Base-by-base conservation (phyloP, 177 flowering plant genomes). In the Telopea speciosissima region DNA sequence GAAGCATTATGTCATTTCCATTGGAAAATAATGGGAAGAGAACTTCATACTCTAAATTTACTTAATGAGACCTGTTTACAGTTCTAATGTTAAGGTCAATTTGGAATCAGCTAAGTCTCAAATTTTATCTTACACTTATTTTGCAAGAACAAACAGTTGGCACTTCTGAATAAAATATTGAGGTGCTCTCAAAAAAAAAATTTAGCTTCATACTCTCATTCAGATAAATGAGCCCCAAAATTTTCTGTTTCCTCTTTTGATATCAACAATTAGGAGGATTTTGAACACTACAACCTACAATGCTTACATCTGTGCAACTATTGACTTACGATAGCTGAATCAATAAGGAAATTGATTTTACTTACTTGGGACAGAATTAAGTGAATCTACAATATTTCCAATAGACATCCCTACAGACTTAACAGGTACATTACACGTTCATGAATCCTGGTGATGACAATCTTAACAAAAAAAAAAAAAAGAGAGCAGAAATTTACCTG, bases 401-500 rank as follows among this genome's bases (percentile, higher is more conserved):
- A 49, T 49, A 13, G 14, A 2, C 54, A 16, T 12, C 19, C 19
- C 14, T n/a, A 21, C n/a, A 58, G 23, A 58, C n/a, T 58, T n/a
- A 58, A 58, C 24, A 58, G 23, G 22, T 58, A 58, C 6, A 8
- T 49, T 40, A 25, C 12, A 42, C 16, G 8, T 26, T 24, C 62
- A 22, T 11, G 8, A 40, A 62, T 25, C 17, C 5, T 22, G 19
- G 9, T 49, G 54, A 16, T 1, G 2, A 49, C 19, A 63, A 16
- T 21, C 24, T 62, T 13, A 26, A 62, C 65, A 26, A 61, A 24
- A 1, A 2, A 65, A 40, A 74, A 25, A 68, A 66, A n/a, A n/a
- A n/a, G n/a, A n/a, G n/a, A n/a, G n/a, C 36, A 69, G 22, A n/a
- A 59, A 45, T 58, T 24, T 67, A 94, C 99, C 99, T 94, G 97